Percentiles rank a stretch among this genome's conserved stretches.
These are phyloP conservation scores for Cercospora canescens DNA, from an alignment of 2,329 filamentous ascomycete genomes.

Conservation along the genomic window DNA sequence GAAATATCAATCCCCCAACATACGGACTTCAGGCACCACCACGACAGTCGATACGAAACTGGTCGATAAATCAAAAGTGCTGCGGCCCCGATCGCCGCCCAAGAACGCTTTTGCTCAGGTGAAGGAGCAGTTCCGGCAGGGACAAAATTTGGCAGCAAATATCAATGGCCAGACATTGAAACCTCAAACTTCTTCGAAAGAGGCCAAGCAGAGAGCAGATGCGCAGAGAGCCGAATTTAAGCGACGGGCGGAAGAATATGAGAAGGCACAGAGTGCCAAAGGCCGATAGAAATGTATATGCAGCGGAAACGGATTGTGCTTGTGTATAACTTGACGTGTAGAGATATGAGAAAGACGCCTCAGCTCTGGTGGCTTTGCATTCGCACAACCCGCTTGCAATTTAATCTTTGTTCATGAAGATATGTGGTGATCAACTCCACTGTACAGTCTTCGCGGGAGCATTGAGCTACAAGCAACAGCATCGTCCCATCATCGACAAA, in stretches of 20 bases:
- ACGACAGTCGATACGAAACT: constrained; percentile 22
- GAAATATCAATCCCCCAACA: constrained; percentile 22
- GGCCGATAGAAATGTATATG: background rate
- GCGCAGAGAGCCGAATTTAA: constrained; percentile 27
- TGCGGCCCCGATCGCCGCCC: constrained; percentile 14
- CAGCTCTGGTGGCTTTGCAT: background rate
- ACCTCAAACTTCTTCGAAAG: constrained; percentile 12
- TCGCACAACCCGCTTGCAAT: background rate
- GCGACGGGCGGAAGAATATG: constrained; percentile 32
- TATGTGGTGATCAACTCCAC: background rate
- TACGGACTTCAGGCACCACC: constrained; percentile 1
- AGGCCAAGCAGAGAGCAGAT: constrained; percentile 28
- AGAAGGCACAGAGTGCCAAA: constrained; percentile 1
- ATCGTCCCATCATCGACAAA: background rate
- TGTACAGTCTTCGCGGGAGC: background rate
- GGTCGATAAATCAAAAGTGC: constrained; percentile 22
- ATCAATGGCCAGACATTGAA: constrained; percentile 4
- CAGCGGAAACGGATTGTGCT: background rate
- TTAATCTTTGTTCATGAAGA: background rate
- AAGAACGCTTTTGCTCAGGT: constrained; percentile 14
- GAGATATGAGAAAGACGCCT: background rate
- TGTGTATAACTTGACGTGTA: background rate
- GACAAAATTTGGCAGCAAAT: background rate
- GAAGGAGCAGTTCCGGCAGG: constrained; percentile 4
- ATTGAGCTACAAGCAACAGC: background rate